phyloP scores from a whole-genome alignment of 371 early-diverging fungal genomes.

The Apophysomyces sp. region DNA sequence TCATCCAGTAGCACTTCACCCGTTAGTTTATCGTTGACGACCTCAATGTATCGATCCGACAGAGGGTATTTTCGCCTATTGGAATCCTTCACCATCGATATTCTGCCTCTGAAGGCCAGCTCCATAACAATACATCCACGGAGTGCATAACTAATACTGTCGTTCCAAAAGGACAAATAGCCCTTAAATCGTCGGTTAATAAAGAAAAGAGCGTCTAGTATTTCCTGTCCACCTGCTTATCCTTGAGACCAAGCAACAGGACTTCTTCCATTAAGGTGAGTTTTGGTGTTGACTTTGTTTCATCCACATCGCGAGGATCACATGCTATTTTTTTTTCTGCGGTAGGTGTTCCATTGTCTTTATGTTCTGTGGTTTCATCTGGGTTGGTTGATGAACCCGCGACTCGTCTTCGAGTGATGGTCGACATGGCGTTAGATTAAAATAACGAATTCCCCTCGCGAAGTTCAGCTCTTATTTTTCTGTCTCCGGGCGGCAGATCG shows the following conservation, averaged over 20 bases:
- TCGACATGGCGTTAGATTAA: slow-evolving; percentile 26
- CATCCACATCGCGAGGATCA: slow-evolving; percentile 56
- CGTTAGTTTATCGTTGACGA: slow-evolving; percentile 77
- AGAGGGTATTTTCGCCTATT: slow-evolving; percentile 76
- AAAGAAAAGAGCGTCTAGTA: not conserved
- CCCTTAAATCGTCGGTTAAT: slow-evolving; percentile 54
- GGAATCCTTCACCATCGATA: slow-evolving; percentile 85
- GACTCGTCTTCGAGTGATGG: slow-evolving; percentile 44
- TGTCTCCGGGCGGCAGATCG: slow-evolving; percentile 7
- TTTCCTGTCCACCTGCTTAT: slow-evolving; percentile 70
- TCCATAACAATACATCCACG: slow-evolving; percentile 96
- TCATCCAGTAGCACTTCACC: slow-evolving; percentile 97
- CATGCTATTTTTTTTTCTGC: slow-evolving; percentile 45
- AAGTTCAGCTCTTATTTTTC: slow-evolving; percentile 4
- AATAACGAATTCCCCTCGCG: not conserved
- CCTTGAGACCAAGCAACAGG: slow-evolving; percentile 90
- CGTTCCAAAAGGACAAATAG: slow-evolving; percentile 97
- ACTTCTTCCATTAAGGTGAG: slow-evolving; percentile 95
- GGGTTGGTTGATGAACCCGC: slow-evolving; percentile 27
- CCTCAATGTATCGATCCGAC: slow-evolving; percentile 83
- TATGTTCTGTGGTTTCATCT: slow-evolving; percentile 17
- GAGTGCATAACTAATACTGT: slow-evolving; percentile 94
- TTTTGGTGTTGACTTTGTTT: slow-evolving; percentile 65
- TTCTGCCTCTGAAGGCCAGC: slow-evolving; percentile 87
- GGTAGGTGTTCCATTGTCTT: slow-evolving; percentile 12